Percentiles rank a stretch among this genome's conserved stretches.
These are phyloP conservation scores for Saccharomycopsis sp. DNA, from an alignment of 805 yeast genomes.

Conservation along the genomic window DNA sequence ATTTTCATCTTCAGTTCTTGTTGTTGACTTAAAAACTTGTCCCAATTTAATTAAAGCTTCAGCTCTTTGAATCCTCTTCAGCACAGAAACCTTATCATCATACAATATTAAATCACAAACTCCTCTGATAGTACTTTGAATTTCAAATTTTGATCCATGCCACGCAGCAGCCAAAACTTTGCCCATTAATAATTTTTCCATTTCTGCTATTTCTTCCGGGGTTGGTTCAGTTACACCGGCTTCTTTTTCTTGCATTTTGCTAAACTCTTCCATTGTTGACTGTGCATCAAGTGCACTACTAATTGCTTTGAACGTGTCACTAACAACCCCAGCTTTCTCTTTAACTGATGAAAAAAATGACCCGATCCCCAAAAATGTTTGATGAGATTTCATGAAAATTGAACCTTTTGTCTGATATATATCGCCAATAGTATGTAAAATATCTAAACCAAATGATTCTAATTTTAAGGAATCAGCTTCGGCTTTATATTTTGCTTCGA, in stretches of 20 bases:
- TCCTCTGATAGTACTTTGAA: conserved; percentile 60
- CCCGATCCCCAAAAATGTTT: conserved; percentile 55
- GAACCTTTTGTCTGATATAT: conserved; percentile 60
- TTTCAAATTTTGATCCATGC: conserved; percentile 76
- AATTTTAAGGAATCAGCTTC: conserved; percentile 80
- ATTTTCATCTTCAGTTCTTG: conserved; percentile 61
- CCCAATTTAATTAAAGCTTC: conserved; percentile 57
- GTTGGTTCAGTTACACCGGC: conserved; percentile 44
- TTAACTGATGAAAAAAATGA: conserved; percentile 68
- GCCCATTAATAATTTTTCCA: conserved; percentile 70
- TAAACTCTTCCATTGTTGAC: conserved; percentile 64
- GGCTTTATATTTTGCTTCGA: conserved; percentile 55
- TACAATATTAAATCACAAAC: conserved; percentile 63
- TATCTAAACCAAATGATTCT: conserved; percentile 82
- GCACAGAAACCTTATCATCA: conserved; percentile 45
- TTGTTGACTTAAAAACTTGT: conserved; percentile 48
- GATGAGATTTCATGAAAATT: conserved; percentile 55
- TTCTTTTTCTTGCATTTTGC: conserved; percentile 51
- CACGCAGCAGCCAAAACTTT: conserved; percentile 80
- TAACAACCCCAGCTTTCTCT: conserved; percentile 67
- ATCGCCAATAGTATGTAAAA: conserved; percentile 67
- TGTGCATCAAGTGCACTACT: conserved; percentile 76
- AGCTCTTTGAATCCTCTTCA: conserved; percentile 51
- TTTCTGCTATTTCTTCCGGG: conserved; percentile 57
- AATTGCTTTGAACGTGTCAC: conserved; percentile 65